These are phyloP conservation scores for Ochetophila trinervis DNA, from an alignment of 306 rosid species.

Conservation along the genomic window DNA sequence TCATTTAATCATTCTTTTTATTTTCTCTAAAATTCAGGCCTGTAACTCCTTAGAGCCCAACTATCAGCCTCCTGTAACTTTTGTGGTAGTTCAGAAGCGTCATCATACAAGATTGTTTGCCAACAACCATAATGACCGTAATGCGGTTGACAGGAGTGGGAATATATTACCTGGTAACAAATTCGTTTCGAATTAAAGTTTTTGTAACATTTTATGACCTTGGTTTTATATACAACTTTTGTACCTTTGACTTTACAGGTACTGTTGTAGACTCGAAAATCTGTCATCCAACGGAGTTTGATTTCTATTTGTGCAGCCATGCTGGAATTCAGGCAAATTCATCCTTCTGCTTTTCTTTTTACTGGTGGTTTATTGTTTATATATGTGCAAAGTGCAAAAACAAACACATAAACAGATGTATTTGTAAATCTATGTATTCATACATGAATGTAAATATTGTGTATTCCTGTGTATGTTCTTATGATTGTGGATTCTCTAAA, in stretches of 20 bases:
- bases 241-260: constrained; percentile 42
- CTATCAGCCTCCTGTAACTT: constrained; percentile 97
- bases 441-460: too few species aligned
- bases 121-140: constrained; percentile 59
- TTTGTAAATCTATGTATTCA: too few species aligned
- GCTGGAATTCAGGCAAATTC: constrained; percentile 85
- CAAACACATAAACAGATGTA: too few species aligned
- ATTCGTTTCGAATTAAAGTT: background rate
- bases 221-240: background rate
- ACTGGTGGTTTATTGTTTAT: too few species aligned
- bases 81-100: constrained; percentile 96
- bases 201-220: background rate
- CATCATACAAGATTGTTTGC: constrained; percentile 95
- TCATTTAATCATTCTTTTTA: background rate
- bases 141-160: constrained; percentile 77
- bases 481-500: background rate
- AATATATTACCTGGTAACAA: constrained; percentile 84
- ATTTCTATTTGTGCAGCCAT: constrained; percentile 89
- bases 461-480: background rate
- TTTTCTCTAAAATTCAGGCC: constrained; percentile 44
- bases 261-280: constrained; percentile 95
- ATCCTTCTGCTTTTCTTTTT: background rate
- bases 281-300: constrained; percentile 94
- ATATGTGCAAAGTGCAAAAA: too few species aligned
- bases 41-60: constrained; percentile 90